These are phyloP conservation scores for Backusella tuberculispora DNA, from an alignment of 192 early-diverging fungal genomes.

Conservation along the genomic window DNA sequence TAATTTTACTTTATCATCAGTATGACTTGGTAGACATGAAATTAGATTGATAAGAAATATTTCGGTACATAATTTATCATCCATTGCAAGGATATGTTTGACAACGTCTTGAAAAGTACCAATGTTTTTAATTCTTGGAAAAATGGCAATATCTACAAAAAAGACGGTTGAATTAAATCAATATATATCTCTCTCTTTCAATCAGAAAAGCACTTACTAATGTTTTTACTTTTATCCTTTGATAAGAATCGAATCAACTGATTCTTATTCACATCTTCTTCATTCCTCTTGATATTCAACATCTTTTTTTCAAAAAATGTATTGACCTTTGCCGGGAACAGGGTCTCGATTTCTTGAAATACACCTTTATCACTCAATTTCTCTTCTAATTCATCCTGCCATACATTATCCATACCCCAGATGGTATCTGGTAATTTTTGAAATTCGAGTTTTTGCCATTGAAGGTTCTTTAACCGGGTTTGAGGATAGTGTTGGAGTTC, in stretches of 20 bases:
- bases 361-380: conserved; percentile 53
- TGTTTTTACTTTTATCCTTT: conserved; percentile 66
- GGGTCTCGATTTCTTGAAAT: conserved; percentile 64
- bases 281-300: conserved; percentile 37
- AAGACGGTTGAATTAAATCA: too few species aligned
- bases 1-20: conserved; percentile 49
- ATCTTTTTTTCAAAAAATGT: conserved; percentile 44
- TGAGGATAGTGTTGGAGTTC: conserved; percentile 39
- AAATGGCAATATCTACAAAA: conserved; percentile 37
- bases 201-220: conserved; percentile 35
- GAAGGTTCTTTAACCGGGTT: conserved; percentile 36
- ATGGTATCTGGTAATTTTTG: conserved; percentile 29
- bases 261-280: conserved; percentile 54
- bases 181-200: neutral
- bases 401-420: conserved; percentile 18
- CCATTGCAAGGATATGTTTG: conserved; percentile 66
- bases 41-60: conserved; percentile 69
- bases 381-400: conserved; percentile 31
- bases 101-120: conserved; percentile 67
- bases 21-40: conserved; percentile 64
- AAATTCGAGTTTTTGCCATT: conserved; percentile 42
- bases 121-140: conserved; percentile 32
- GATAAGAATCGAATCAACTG: conserved; percentile 66
- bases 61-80: conserved; percentile 63
- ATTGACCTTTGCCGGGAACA: conserved; percentile 69